phyloP scores from a whole-genome alignment of 495 filamentous ascomycete species.

The Hypoxylon intermedium region DNA sequence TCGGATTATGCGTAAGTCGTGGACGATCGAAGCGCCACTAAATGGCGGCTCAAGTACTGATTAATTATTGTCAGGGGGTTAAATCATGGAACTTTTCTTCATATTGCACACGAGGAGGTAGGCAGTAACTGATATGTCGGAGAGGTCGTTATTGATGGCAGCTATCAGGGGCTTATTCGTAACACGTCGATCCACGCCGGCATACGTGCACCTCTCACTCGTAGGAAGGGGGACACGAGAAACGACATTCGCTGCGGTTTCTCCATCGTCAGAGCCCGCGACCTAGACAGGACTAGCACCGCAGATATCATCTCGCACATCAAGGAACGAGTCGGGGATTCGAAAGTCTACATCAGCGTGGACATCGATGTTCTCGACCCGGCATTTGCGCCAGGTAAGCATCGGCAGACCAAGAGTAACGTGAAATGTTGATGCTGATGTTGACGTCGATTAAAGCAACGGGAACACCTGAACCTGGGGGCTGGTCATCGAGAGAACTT shows the following conservation, averaged over 20 bases:
- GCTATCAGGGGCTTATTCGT: constrained; percentile 72
- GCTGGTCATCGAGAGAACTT: constrained; percentile 81
- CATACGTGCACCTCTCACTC: constrained; percentile 78
- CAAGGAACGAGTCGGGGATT: constrained; percentile 72
- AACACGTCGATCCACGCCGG: constrained; percentile 88
- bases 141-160: constrained; percentile 55
- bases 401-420: neutral
- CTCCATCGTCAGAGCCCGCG: constrained; percentile 77
- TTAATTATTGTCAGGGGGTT: constrained; percentile 59
- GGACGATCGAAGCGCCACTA: neutral
- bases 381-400: constrained; percentile 57
- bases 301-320: constrained; percentile 79
- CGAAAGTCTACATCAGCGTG: constrained; percentile 82
- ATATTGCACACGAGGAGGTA: constrained; percentile 56
- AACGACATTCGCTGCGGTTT: constrained; percentile 89
- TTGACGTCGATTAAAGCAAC: constrained; percentile 59
- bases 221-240: constrained; percentile 71
- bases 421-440: constrained; percentile 13
- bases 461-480: constrained; percentile 86
- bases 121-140: neutral
- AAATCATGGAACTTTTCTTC: constrained; percentile 79
- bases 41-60: neutral
- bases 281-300: constrained; percentile 77
- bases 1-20: constrained; percentile 51
- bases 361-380: constrained; percentile 91